Evolutionary conservation across 805 yeast species (phyloP).

Genomic region (Cephaloascus albidus): DNA sequence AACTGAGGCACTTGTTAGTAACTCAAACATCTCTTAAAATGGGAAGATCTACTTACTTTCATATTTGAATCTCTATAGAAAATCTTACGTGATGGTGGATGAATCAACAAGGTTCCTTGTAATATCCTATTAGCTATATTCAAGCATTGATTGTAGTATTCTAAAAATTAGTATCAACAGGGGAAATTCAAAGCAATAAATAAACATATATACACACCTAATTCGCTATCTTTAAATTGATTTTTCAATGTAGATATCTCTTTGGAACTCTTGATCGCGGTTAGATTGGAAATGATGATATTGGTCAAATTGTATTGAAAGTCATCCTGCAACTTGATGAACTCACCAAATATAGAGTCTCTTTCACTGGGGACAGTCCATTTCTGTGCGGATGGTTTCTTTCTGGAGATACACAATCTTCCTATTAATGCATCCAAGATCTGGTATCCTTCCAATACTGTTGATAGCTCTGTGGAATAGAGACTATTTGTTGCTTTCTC

Average conservation of each 20-base stretch:
- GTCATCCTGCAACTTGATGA: conserved; percentile 38
- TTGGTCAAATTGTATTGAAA: conserved; percentile 42
- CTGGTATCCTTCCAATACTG: conserved; percentile 2
- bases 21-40: neutral
- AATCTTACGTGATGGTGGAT: conserved; percentile 41
- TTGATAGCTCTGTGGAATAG: neutral
- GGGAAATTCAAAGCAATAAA: too few species aligned
- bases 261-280: conserved; percentile 1
- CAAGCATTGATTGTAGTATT: conserved; percentile 4
- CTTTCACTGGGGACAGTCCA: conserved; percentile 13
- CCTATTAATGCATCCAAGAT: conserved; percentile 5
- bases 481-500: neutral
- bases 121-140: conserved; percentile 22
- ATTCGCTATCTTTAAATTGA: neutral
- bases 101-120: conserved; percentile 55
- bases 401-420: conserved; percentile 4
- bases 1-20: neutral
- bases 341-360: conserved; percentile 23
- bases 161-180: neutral
- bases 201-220: neutral
- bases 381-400: conserved; percentile 5
- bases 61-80: conserved; percentile 34
- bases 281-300: conserved; percentile 18
- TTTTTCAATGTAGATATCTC: neutral
- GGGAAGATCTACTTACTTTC: conserved; percentile 19